Evolutionary conservation across 257 asterid species (phyloP).

Genomic region (Salvia rosmarinus): DNA sequence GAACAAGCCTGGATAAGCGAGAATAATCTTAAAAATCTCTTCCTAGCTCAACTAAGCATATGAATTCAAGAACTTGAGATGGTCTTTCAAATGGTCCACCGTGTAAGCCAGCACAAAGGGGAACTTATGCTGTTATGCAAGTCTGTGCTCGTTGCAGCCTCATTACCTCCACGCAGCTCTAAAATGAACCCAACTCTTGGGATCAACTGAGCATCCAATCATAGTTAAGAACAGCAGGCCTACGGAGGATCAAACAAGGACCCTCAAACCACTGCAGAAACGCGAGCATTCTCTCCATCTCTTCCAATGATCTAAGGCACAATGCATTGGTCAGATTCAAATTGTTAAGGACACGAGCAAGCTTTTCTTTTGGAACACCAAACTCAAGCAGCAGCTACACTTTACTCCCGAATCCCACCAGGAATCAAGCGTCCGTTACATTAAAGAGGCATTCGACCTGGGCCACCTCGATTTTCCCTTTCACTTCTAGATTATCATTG

Average conservation of each 20-base stretch:
- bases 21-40: conserved; percentile 72
- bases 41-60: conserved; percentile 68
- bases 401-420: conserved; percentile 65
- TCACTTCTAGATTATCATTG: conserved; percentile 46
- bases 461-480: conserved; percentile 52
- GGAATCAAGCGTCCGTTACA: conserved; percentile 49
- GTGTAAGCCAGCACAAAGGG: conserved; percentile 75
- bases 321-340: conserved; percentile 65
- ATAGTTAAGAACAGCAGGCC: conserved; percentile 71
- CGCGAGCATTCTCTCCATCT: conserved; percentile 61
- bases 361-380: conserved; percentile 65
- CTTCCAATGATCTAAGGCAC: conserved; percentile 64
- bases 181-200: conserved; percentile 75
- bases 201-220: conserved; percentile 70
- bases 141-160: conserved; percentile 54
- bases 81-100: conserved; percentile 72
- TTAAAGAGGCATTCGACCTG: conserved; percentile 66
- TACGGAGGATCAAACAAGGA: conserved; percentile 60
- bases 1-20: conserved; percentile 71
- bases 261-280: conserved; percentile 75
- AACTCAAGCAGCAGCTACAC: conserved; percentile 53
- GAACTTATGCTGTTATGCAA: conserved; percentile 66
- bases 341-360: conserved; percentile 68
- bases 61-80: conserved; percentile 70
- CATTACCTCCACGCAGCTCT: conserved; percentile 67